phyloP scores from a whole-genome alignment of 1,284 basidiomycete species.

The Malassezia psittaci region DNA sequence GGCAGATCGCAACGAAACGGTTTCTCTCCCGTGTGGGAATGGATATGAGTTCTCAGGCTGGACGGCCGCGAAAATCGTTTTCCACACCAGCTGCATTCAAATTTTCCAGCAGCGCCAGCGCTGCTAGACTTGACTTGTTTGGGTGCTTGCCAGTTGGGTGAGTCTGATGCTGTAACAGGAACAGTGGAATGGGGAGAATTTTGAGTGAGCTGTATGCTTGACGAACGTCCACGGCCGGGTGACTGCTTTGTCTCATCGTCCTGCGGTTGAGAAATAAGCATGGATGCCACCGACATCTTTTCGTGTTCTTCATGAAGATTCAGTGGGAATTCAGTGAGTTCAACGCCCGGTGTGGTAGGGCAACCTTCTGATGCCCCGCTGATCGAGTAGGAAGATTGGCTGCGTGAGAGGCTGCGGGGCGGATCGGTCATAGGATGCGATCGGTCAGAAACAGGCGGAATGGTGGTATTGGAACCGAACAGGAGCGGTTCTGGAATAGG shows the following conservation, averaged over 20 bases:
- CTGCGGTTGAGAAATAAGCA: neutral
- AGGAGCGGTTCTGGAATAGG: neutral
- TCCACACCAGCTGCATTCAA: constrained; percentile 38
- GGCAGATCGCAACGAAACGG: constrained; percentile 39
- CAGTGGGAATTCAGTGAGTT: neutral
- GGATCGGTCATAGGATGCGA: neutral
- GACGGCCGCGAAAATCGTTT: constrained; percentile 43
- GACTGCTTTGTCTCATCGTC: neutral
- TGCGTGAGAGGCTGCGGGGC: neutral
- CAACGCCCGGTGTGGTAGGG: constrained; percentile 5
- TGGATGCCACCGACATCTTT: neutral
- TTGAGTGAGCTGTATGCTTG: neutral
- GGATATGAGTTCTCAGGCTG: constrained; percentile 41
- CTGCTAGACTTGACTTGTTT: constrained; percentile 20
- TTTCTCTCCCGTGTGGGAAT: constrained; percentile 45
- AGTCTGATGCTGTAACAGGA: no score
- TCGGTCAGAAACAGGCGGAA: neutral
- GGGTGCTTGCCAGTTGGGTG: constrained; percentile 14
- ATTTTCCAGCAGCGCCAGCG: constrained; percentile 25
- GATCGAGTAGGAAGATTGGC: constrained; percentile 9
- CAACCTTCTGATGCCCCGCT: constrained; percentile 4
- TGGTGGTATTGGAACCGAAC: neutral
- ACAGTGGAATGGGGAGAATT: no score
- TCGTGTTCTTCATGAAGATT: neutral
- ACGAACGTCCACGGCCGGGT: neutral